Conservation (phyloP, 305 asterid species). For the Rubia tinctorum region DNA sequence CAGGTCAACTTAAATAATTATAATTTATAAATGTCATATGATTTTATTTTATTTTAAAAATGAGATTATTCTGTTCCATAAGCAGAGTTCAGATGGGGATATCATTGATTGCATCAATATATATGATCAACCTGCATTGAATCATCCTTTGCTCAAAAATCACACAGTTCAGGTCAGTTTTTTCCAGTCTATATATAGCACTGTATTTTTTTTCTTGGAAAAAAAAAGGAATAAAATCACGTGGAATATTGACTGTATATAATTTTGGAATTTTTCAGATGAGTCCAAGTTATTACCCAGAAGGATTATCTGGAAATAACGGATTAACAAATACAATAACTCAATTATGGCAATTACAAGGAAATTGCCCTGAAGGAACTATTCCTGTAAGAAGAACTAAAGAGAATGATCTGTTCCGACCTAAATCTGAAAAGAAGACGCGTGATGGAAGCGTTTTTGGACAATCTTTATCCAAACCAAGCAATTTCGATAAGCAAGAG, state of each 20-base stretch:
- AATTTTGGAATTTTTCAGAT: not conserved
- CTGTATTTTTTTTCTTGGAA: too few relatives aligned
- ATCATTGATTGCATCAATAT: slow-evolving; percentile 32
- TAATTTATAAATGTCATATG: too few relatives aligned
- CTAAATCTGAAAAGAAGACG: not conserved
- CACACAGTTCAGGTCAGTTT: slow-evolving; percentile 19
- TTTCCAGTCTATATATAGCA: not conserved
- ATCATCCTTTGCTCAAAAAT: slow-evolving; percentile 31
- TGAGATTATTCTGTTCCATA: not conserved
- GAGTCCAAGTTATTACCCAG: slow-evolving; percentile 1
- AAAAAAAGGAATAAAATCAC: too few relatives aligned
- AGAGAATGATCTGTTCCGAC: not conserved
- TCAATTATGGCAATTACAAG: not conserved
- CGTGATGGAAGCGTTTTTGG: not conserved
- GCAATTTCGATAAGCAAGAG: not conserved
- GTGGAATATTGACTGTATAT: not conserved
- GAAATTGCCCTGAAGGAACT: not conserved
- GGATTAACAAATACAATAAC: not conserved
- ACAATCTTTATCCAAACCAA: not conserved
- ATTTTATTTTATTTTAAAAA: too few relatives aligned
- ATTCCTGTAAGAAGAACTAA: not conserved
- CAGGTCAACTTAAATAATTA: not conserved
- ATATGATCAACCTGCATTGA: slow-evolving; percentile 30
- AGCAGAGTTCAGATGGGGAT: slow-evolving; percentile 37
- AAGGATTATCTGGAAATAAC: not conserved